Percentiles rank a stretch among this genome's conserved stretches.
phyloP scores from a whole-genome alignment of 371 early-diverging fungal species.

The Entomophthora muscae region DNA sequence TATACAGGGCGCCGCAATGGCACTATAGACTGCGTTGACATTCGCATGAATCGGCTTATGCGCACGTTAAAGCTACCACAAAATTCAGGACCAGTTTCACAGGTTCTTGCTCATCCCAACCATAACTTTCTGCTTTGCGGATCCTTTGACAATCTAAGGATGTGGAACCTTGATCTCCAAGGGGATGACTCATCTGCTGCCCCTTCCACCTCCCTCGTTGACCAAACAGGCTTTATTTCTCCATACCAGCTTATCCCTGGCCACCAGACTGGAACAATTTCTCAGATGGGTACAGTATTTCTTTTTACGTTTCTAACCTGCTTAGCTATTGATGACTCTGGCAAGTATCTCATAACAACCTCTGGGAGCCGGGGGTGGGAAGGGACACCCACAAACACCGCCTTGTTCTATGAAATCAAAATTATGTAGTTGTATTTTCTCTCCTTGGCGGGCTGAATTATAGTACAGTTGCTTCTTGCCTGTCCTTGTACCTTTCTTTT shows the following conservation, averaged over 20 bases:
- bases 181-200: not conserved
- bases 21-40: conserved; percentile 77
- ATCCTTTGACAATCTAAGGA: conserved; percentile 79
- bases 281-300: conserved; percentile 42
- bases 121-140: conserved; percentile 23
- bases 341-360: conserved; percentile 71
- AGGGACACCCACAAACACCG: conserved; percentile 57
- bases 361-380: conserved; percentile 92
- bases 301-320: not conserved
- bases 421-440: too few species aligned
- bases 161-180: conserved; percentile 47
- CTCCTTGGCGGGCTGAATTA: too few species aligned
- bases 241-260: conserved; percentile 86
- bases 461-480: too few species aligned
- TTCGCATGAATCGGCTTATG: conserved; percentile 37
- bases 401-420: conserved; percentile 51
- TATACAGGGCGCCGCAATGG: conserved; percentile 69
- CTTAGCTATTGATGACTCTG: conserved; percentile 44
- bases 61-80: conserved; percentile 64
- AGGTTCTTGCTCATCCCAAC: conserved; percentile 26
- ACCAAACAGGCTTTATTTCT: too few species aligned
- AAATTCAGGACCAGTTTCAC: conserved; percentile 79
- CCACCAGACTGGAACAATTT: conserved; percentile 75
- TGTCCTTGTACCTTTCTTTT: too few species aligned
- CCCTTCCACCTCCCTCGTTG: conserved; percentile 15